phyloP scores from a whole-genome alignment of 306 rosid species.

The Quercus bicolor region DNA sequence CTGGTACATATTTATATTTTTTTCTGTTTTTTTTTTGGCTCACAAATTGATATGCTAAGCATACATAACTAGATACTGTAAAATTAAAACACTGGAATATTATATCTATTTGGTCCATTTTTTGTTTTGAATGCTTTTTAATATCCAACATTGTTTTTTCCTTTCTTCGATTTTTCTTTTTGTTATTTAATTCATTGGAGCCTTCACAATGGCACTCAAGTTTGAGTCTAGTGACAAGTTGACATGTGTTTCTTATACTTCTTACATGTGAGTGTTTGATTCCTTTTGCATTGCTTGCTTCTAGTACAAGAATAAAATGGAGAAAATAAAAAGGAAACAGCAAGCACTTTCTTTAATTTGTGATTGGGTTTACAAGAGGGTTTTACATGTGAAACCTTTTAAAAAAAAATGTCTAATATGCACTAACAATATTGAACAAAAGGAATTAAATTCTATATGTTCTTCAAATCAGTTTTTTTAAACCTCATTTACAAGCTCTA shows the following conservation, averaged over 20 bases:
- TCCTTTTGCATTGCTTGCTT: neutral
- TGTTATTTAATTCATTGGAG: neutral
- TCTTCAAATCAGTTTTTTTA: neutral
- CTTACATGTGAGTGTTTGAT: neutral
- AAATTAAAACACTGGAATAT: neutral
- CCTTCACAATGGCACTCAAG: neutral
- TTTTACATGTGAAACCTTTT: neutral
- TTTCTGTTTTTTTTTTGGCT: neutral
- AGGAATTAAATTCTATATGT: neutral
- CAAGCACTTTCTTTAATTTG: neutral
- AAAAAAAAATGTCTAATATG: neutral
- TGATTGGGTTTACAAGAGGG: neutral
- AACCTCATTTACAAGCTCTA: neutral
- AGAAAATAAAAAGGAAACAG: neutral
- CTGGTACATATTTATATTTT: constrained; percentile 47
- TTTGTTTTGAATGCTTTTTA: neutral
- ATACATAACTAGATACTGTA: neutral
- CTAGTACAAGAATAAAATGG: neutral
- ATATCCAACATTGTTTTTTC: neutral
- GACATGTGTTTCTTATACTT: neutral
- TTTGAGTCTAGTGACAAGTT: neutral
- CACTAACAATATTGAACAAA: neutral
- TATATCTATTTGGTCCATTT: neutral
- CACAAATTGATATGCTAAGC: neutral
- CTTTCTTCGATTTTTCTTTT: no score